Base-by-base conservation (phyloP, 352 stramenopile species). In the Plasmopara viticola region DNA sequence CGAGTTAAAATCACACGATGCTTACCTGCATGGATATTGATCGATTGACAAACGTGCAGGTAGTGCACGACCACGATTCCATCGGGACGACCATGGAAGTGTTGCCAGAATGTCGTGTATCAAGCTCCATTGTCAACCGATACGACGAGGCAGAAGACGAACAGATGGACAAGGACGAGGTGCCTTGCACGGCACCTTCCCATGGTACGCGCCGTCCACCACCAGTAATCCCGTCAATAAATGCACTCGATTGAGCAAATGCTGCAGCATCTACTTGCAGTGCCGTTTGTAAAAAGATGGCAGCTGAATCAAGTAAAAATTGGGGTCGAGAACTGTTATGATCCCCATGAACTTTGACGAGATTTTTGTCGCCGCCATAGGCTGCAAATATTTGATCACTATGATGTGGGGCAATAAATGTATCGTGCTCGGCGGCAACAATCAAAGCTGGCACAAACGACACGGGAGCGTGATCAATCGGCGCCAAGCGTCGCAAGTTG, bases 341-440 rank as follows among this genome's bases (percentile, higher is more conserved):
- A 68, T 99, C 96, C 34, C 96, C 96, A 44, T 97, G 84, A 5
- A 99, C 95, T 47, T 98, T 89, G 9, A 99, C 92, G 3, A 99
- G 65, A 60, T 99, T 98, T 65, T 99, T 99, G 72, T 99, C 95
- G 12, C 96, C 97, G 0, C 88, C 95, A 61, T 99, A 99, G 40
- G 83, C 76, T 13, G 66, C 79, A 66, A 72, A 90, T 10, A 91
- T 70, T 51, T 82, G 68, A 37, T 89, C 76, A 44, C 79, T 93
- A 52, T 97, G 90, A 47, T 96, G 82, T 9, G 85, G 82, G 6
- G 58, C 68, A 35, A 97, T 89, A 66, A 99, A 99, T 40, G 97
- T 86, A 72, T 99, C 97, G 42, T 96, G 81, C 47, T 96, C 81
- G 6, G 87, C 97, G 4, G 94, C 94, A 5, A 93, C 76, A 72